A percentile compares a stretch with the other conserved stretches of the same genome.
phyloP scores from a whole-genome alignment of 2,329 filamentous ascomycete genomes.

The Orbilia blumenaviensis region DNA sequence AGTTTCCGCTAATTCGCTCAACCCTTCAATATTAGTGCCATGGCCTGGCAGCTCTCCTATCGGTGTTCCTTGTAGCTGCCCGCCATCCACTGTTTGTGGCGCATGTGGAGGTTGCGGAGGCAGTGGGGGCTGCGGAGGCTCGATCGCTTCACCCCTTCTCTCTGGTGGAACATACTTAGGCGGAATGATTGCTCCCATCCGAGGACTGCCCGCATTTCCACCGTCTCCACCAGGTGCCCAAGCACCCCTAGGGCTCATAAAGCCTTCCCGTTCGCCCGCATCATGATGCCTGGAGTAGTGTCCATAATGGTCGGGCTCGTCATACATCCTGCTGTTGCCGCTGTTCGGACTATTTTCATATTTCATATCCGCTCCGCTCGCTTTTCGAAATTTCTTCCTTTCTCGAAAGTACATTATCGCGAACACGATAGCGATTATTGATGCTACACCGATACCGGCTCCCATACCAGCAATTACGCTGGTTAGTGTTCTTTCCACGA shows the following conservation, averaged over 20 bases:
- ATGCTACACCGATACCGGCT: conserved; percentile 12
- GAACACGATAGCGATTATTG: conserved; percentile 23
- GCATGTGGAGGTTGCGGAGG: not conserved
- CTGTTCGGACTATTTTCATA: not conserved
- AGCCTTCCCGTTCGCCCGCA: conserved; percentile 29
- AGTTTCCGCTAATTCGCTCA: conserved; percentile 30
- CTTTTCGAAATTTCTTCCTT: conserved; percentile 7
- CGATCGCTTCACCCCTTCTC: not conserved
- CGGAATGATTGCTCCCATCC: not conserved
- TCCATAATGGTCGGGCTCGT: conserved; percentile 14
- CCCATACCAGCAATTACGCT: conserved; percentile 25
- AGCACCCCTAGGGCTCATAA: conserved; percentile 15
- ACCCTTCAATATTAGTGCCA: conserved; percentile 19
- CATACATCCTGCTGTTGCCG: not conserved
- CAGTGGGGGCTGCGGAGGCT: not conserved
- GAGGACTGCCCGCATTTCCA: not conserved
- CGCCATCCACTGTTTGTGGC: not conserved
- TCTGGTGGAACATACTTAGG: conserved; percentile 38
- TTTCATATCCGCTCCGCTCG: not conserved
- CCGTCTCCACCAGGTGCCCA: conserved; percentile 20
- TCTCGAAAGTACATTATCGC: conserved; percentile 42
- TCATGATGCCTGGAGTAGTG: conserved; percentile 6
- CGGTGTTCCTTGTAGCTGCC: not conserved
- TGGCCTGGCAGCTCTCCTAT: conserved; percentile 34
- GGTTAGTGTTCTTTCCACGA: conserved; percentile 18